Evolutionary conservation across 2,329 filamentous ascomycete species (phyloP), one percentile per base, ranked within the genome.

Genomic region (Colletotrichum navitas): DNA sequence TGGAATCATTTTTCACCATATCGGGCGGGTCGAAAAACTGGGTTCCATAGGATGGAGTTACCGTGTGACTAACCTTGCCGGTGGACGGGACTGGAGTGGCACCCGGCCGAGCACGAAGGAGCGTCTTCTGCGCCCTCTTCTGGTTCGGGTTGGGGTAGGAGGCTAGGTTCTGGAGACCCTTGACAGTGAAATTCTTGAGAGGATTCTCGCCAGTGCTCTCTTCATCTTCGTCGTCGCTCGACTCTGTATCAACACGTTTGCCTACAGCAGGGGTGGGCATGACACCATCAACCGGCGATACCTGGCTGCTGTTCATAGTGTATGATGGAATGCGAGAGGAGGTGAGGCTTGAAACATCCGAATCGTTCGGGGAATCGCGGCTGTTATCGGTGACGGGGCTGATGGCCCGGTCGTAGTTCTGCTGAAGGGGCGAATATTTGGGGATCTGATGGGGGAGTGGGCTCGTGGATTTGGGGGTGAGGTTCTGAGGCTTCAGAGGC

Each of bases 61-160:
- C 47, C 24, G 74, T 70, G 36, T 73, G 73, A 62, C 61, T 77
- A 66, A 68, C 62, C 45, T 43, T 67, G 67, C 63, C 73, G 59
- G 69, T 74, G 71, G 64, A 75, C 73, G 52, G 29, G 18, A 24
- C 47, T 45, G 70, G 54, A 47, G 66, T 34, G 69, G 74, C 39
- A 63, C 70, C 34, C 39, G 74, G 72, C 41, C 76, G 76, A 72
- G 75, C 75, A 29, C 79, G 77, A 64, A 79, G 77, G 69, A 88
- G 83, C 24, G 82, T 79, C 74, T 81, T 84, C 78, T 85, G 85
- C 69, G 87, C 87, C 52, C 78, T 80, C 77, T 85, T 85, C 77
- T 88, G 87, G 76, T 81, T 85, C 10, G 86, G 87, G 74, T 89
- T 89, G 5, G 84, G 81, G 74, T 88, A 89, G 1, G 87, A 89